A percentile compares a stretch with the other conserved stretches of the same genome.
phyloP scores from a whole-genome alignment of 169 alveolate genomes.

The Plasmodium knowlesi region DNA sequence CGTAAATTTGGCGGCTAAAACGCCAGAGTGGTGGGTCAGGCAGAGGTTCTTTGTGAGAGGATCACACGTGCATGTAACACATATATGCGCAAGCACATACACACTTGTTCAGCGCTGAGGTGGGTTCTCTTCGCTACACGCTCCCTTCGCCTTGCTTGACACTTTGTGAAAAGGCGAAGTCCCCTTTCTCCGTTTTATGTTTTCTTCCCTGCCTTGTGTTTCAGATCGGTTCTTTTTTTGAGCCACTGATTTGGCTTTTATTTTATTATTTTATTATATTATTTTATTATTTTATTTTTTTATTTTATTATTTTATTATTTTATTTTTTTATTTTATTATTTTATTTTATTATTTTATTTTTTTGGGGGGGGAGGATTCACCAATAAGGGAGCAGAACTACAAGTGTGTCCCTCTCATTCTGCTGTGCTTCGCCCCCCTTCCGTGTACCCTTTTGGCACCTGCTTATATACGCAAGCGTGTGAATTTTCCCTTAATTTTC shows the following conservation, averaged over 20 bases:
- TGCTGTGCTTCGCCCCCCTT: neutral
- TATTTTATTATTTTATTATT: no score
- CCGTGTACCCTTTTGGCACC: neutral
- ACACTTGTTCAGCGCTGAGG: neutral
- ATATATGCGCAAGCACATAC: neutral
- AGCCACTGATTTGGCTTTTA: neutral
- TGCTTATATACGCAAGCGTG: neutral
- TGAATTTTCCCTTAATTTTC: slow-evolving; percentile 19
- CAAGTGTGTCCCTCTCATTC: neutral
- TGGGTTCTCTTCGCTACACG: neutral
- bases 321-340: no score
- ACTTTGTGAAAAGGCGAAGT: neutral
- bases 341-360: neutral
- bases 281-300: no score
- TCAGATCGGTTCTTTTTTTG: neutral
- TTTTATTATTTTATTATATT: no score
- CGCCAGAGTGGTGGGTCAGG: neutral
- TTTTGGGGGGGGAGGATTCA: neutral
- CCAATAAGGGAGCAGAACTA: neutral
- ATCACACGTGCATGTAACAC: neutral
- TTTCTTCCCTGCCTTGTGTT: neutral
- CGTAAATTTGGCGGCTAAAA: neutral
- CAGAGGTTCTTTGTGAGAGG: neutral
- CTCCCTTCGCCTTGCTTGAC: neutral
- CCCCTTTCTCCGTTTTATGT: neutral